phyloP scores from a whole-genome alignment of 495 filamentous ascomycete species.

The Penicillium antarcticum region DNA sequence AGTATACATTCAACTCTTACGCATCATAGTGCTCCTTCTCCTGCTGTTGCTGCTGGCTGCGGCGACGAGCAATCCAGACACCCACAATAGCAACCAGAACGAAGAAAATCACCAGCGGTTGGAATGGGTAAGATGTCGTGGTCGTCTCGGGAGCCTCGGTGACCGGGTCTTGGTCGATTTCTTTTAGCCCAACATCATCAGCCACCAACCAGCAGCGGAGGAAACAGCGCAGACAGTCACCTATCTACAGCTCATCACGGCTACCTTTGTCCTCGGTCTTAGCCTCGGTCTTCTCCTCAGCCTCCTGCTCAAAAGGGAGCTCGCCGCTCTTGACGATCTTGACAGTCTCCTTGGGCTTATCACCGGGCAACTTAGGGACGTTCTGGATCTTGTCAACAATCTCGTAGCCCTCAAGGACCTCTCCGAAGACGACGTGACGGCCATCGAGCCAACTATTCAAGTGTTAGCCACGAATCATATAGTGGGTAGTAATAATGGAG shows the following conservation, averaged over 20 bases:
- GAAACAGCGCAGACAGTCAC: constrained; percentile 21
- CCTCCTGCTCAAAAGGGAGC: constrained; percentile 65
- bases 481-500: neutral
- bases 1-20: constrained; percentile 1
- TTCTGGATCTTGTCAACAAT: constrained; percentile 87
- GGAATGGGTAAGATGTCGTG: constrained; percentile 26
- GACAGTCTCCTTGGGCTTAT: constrained; percentile 71
- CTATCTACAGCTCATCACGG: constrained; percentile 84
- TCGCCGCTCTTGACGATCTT: constrained; percentile 96
- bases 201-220: constrained; percentile 29
- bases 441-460: constrained; percentile 79
- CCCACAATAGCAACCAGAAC: constrained; percentile 37
- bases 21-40: constrained; percentile 17
- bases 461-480: neutral
- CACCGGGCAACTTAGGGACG: constrained; percentile 61
- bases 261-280: constrained; percentile 85
- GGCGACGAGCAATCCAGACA: constrained; percentile 30
- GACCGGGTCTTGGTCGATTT: constrained; percentile 15
- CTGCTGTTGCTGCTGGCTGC: constrained; percentile 16
- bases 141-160: constrained; percentile 11
- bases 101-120: constrained; percentile 40
- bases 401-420: constrained; percentile 89
- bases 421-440: constrained; percentile 86
- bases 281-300: constrained; percentile 31
- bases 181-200: constrained; percentile 33